Percentiles rank a stretch among this genome's conserved stretches.
These are phyloP conservation scores for Exophiala mesophila DNA, from an alignment of 2,329 filamentous ascomycete species.

Conservation along the genomic window DNA sequence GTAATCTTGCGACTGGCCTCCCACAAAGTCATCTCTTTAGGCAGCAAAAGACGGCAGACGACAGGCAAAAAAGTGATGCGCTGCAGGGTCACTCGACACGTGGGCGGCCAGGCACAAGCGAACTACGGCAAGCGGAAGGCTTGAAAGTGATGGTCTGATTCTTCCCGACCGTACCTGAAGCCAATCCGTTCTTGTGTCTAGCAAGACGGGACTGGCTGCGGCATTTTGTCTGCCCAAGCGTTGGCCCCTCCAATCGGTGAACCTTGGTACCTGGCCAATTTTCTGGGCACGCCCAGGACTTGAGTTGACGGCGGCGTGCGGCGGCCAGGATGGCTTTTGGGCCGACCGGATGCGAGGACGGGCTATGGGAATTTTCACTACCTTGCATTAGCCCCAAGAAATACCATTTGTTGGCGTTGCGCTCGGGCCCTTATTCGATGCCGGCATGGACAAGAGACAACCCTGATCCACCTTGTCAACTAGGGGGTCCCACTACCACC, in stretches of 20 bases:
- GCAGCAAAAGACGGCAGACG: no score
- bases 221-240: slow-evolving; percentile 11
- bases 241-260: slow-evolving; percentile 21
- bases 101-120: slow-evolving; percentile 20
- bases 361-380: slow-evolving; percentile 2
- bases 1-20: neutral
- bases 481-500: slow-evolving; percentile 2
- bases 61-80: no score
- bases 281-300: slow-evolving; percentile 1
- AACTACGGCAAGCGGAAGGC: slow-evolving; percentile 11
- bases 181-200: slow-evolving; percentile 21
- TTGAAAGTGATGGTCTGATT: slow-evolving; percentile 12
- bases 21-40: no score
- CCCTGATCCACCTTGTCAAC: slow-evolving; percentile 10
- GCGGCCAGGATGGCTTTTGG: neutral
- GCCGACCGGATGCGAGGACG: slow-evolving; percentile 1
- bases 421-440: slow-evolving; percentile 23
- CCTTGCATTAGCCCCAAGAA: slow-evolving; percentile 24
- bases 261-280: slow-evolving; percentile 19
- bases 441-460: slow-evolving; percentile 4
- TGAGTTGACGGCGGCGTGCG: neutral
- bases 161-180: slow-evolving; percentile 22
- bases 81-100: slow-evolving; percentile 15
- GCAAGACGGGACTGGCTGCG: slow-evolving; percentile 15
- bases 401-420: slow-evolving; percentile 17